These are phyloP conservation scores for Pythium rhizo-oryzae DNA, from an alignment of 352 stramenopile species.

Conservation along the genomic window DNA sequence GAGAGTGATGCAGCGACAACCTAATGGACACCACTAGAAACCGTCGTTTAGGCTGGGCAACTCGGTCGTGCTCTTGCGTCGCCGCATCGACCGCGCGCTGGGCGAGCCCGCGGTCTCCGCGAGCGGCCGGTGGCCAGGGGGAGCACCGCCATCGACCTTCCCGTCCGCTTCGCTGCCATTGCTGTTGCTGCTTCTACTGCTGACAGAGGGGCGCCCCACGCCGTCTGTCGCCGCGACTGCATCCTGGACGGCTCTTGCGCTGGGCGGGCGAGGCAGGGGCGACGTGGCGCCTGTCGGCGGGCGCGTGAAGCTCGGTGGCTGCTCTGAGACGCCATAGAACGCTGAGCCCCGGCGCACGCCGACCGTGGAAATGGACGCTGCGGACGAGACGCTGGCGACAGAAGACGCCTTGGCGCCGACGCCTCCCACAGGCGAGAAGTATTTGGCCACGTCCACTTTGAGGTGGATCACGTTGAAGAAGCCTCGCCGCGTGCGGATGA, in stretches of 20 bases:
- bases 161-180: conserved; percentile 1
- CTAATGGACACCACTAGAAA: conserved; percentile 4
- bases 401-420: neutral
- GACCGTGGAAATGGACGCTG: conserved; percentile 5
- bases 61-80: conserved; percentile 62
- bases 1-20: too few species aligned
- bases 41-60: conserved; percentile 24
- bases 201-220: neutral
- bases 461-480: conserved; percentile 60
- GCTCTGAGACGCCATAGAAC: conserved; percentile 14
- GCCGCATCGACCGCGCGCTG: conserved; percentile 44
- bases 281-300: conserved; percentile 7
- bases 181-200: neutral
- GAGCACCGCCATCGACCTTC: conserved; percentile 2
- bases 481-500: conserved; percentile 49
- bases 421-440: conserved; percentile 33
- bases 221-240: conserved; percentile 22
- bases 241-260: conserved; percentile 6
- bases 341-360: conserved; percentile 5
- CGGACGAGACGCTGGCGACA: conserved; percentile 14
- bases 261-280: conserved; percentile 10
- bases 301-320: conserved; percentile 7
- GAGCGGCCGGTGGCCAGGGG: conserved; percentile 26
- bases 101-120: conserved; percentile 25
- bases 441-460: conserved; percentile 51